Percentiles rank a stretch among this genome's conserved stretches.
Conservation (phyloP, 2,329 filamentous ascomycete species). For the Ophiostoma ulmi region DNA sequence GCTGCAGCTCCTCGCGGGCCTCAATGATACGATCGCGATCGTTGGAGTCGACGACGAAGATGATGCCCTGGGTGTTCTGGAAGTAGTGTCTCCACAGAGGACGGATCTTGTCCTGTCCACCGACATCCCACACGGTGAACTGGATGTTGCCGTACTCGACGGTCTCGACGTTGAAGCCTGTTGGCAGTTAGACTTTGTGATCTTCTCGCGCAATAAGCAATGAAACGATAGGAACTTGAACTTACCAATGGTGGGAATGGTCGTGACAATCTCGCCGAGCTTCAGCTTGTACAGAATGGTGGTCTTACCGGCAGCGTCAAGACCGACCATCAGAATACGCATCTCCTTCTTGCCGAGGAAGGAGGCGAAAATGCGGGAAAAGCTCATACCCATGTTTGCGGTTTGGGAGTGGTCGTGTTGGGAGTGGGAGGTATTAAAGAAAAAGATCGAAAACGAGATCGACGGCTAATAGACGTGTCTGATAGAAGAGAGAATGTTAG, state of each 20-base stretch:
- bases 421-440: constrained; percentile 7
- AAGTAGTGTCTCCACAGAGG: constrained; percentile 99
- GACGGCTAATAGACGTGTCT: constrained; percentile 14
- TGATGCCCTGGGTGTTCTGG: constrained; percentile 98
- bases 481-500: constrained; percentile 17
- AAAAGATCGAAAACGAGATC: constrained; percentile 15
- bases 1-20: constrained; percentile 91
- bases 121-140: constrained; percentile 99
- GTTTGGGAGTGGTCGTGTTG: constrained; percentile 27
- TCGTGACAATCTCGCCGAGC: constrained; percentile 98
- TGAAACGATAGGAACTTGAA: not conserved
- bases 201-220: not conserved
- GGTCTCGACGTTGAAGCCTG: constrained; percentile 99
- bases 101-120: constrained; percentile 99
- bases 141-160: constrained; percentile 99
- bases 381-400: constrained; percentile 92
- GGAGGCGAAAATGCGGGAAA: constrained; percentile 94
- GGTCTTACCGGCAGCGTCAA: constrained; percentile 99
- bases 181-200: constrained; percentile 14
- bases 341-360: constrained; percentile 99
- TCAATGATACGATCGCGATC: constrained; percentile 97
- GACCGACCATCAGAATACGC: constrained; percentile 99
- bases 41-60: constrained; percentile 99
- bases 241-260: constrained; percentile 95
- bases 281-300: constrained; percentile 99